Conservation (phyloP, 2,329 filamentous ascomycete species). For the Ceratocystis colombiana region DNA sequence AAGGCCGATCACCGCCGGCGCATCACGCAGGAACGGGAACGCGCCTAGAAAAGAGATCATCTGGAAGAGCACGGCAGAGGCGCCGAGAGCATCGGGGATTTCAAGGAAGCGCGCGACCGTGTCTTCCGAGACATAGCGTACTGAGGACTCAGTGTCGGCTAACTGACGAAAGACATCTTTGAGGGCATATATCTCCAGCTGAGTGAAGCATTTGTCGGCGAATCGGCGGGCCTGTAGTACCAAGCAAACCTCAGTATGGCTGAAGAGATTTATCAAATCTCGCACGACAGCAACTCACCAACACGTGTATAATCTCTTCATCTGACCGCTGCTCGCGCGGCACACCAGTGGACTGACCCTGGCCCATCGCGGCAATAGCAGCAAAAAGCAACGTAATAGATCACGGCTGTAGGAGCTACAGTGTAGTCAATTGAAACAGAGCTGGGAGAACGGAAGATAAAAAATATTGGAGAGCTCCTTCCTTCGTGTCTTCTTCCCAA, state of each 20-base stretch:
- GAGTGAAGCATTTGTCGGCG: constrained; percentile 58
- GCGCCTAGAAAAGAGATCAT: constrained; percentile 61
- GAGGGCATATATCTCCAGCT: constrained; percentile 62
- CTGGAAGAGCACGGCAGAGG: constrained; percentile 59
- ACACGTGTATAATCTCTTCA: constrained; percentile 14
- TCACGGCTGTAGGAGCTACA: too few relatives aligned
- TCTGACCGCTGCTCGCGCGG: constrained; percentile 4
- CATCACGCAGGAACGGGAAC: constrained; percentile 62
- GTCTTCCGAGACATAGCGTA: constrained; percentile 59
- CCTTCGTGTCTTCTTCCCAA: too few relatives aligned
- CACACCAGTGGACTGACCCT: constrained; percentile 11
- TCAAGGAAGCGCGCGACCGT: constrained; percentile 63
- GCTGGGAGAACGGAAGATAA: too few relatives aligned
- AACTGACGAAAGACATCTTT: constrained; percentile 63
- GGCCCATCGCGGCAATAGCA: constrained; percentile 13
- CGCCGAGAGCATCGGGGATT: constrained; percentile 58
- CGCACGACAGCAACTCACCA: constrained; percentile 9
- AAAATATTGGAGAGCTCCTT: too few relatives aligned
- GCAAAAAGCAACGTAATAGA: too few relatives aligned
- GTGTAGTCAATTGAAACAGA: too few relatives aligned
- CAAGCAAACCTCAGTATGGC: neutral
- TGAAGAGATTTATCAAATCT: neutral
- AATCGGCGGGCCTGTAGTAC: constrained; percentile 48
- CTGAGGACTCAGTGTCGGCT: constrained; percentile 51
- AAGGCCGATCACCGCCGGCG: constrained; percentile 58